Evolutionary conservation across 345 rosid species (phyloP), one percentile per base, ranked within the genome.

Genomic region (Orychophragmus violaceus): DNA sequence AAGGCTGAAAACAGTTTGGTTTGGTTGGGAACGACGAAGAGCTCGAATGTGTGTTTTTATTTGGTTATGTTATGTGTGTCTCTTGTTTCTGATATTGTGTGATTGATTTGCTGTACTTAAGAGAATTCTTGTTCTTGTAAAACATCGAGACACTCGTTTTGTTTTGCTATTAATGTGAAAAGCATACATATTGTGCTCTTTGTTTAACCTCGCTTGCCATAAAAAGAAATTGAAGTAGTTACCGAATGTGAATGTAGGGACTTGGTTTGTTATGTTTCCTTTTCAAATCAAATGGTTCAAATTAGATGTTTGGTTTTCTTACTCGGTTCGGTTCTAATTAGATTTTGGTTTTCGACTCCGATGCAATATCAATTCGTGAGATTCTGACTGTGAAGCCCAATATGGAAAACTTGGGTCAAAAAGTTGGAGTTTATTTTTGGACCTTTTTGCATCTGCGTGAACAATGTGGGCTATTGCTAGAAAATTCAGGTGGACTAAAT

Each of bases 1-100:
- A 83, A 78, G 66, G 81, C 69, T 82, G 79, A 85, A 10, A 5
- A 6, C 4, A 14, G 55, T 35, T 62, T 71, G 69, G 50, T 33
- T 44, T 22, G 8, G 28, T 54, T 23, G 37, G 46, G 44, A 33
- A 57, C 19, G 22, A 17, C 30, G n/a, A 55, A 64, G 67, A 65
- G 66, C 76, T 51, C 4, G 28, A 1, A 59, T 25, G 61, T 59
- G 69, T 54, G 5, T 19, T 19, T 19, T 9, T 17, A 1, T 39
- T 8, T 56, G 63, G 39, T 36, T 29, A 6, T 33, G 56, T n/a
- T n/a, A n/a, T 37, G 36, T 32, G 45, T 24, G 32, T 62, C 67
- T 59, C 53, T 60, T 59, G 59, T 46, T 13, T 48, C 36, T 21
- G 16, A 25, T 30, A 68, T 37, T 44, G 50, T 36, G 74, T 42